Evolutionary conservation across 441 rosid genomes (phyloP).

Genomic region (Viola pubescens): DNA sequence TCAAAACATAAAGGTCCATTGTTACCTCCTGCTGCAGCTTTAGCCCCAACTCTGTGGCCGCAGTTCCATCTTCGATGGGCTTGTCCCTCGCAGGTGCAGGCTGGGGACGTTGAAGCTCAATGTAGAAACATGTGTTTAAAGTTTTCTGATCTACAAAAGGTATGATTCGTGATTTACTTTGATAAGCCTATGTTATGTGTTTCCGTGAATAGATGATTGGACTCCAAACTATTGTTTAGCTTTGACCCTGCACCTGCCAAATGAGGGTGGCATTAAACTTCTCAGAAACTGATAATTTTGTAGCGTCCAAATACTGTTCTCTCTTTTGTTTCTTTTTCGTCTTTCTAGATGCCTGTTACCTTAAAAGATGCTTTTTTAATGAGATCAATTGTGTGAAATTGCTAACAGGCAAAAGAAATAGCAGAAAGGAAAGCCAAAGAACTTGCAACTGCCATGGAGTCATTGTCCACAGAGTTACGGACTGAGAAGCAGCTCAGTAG

Average conservation of each 20-base stretch:
- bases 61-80: constrained; percentile 98
- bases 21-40: constrained; percentile 92
- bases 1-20: constrained; percentile 49
- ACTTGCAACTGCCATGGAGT: constrained; percentile 42
- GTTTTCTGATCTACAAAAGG: constrained; percentile 72
- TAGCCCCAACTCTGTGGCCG: constrained; percentile 97
- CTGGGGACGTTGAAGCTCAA: constrained; percentile 69
- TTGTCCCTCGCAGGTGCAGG: constrained; percentile 75
- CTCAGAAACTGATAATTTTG: neutral
- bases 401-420: constrained; percentile 62
- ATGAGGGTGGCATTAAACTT: neutral
- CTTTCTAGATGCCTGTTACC: neutral
- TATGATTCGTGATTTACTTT: constrained; percentile 12
- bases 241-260: neutral
- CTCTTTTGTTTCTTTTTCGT: neutral
- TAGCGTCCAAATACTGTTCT: neutral
- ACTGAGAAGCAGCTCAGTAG: constrained; percentile 62
- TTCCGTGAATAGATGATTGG: neutral
- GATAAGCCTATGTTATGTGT: no score
- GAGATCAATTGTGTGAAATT: constrained; percentile 10
- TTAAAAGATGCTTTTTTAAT: neutral
- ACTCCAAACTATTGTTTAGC: no score
- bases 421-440: constrained; percentile 74
- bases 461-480: constrained; percentile 52
- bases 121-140: constrained; percentile 63